Percentiles rank a stretch among this genome's conserved stretches.
Evolutionary conservation across 257 asterid genomes (phyloP).

Genomic region (Solanum chaucha): DNA sequence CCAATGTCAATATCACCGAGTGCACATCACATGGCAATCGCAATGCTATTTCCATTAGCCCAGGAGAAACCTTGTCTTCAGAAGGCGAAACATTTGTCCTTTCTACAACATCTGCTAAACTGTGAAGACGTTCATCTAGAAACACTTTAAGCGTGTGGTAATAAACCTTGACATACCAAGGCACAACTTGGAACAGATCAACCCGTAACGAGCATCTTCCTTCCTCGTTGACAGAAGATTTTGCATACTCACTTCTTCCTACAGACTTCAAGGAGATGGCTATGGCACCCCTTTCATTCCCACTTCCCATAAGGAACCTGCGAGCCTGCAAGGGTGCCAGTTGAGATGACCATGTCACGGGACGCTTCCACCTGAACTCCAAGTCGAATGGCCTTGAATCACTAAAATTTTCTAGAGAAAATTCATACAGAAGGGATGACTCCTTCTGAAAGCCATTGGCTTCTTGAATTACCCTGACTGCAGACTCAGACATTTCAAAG

Average conservation of each 20-base stretch:
- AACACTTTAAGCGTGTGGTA: constrained; percentile 64
- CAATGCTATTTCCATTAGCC: constrained; percentile 74
- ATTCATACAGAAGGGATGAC: constrained; percentile 50
- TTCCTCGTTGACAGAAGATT: constrained; percentile 16
- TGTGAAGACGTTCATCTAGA: constrained; percentile 58
- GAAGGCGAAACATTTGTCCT: constrained; percentile 73
- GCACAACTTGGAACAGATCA: constrained; percentile 86
- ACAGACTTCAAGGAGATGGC: constrained; percentile 73
- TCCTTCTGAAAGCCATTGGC: constrained; percentile 21
- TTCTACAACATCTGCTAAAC: constrained; percentile 40
- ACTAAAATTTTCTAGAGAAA: constrained; percentile 39
- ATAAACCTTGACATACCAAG: constrained; percentile 97
- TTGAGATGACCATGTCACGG: constrained; percentile 65
- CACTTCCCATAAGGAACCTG: constrained; percentile 91
- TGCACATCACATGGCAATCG: constrained; percentile 66
- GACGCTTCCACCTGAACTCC: constrained; percentile 74
- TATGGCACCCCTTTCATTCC: constrained; percentile 92
- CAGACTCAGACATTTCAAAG: constrained; percentile 53
- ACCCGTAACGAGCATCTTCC: constrained; percentile 46
- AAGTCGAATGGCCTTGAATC: constrained; percentile 63
- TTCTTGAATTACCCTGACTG: constrained; percentile 62
- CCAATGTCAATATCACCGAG: constrained; percentile 72
- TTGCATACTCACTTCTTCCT: constrained; percentile 14
- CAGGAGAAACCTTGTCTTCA: constrained; percentile 93
- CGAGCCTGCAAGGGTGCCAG: constrained; percentile 73